Base-by-base conservation (phyloP, 2,329 filamentous ascomycete species). In the Penicillium sp. region DNA sequence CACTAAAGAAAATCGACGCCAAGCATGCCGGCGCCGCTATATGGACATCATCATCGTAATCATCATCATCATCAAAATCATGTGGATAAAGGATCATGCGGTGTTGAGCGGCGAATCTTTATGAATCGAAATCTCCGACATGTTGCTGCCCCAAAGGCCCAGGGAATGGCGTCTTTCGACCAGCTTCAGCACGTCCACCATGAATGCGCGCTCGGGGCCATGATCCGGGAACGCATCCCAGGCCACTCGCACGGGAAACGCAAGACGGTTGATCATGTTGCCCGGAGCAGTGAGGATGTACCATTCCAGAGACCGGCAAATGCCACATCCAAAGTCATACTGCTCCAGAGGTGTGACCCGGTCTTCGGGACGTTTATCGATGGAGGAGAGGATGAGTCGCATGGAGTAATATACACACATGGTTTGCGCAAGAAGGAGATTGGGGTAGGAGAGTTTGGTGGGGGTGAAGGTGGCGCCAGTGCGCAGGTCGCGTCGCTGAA, bases 261-360 rank as follows among this genome's bases (percentile, higher is more conserved):
- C 63, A 8, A 67, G 57, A 2, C 63, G 62, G 34, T 66, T 67
- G 33, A 67, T 66, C 63, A 67, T 65, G 36, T 65, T 66, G 1
- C 63, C 63, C 0, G 62, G 62, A 0, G 63, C 56, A 0, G 51
- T 63, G 3, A 59, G 44, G 7, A 67, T 59, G 38, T 66, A 67
- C 45, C 53, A 66, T 36, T 65, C 60, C 10, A 65, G 41, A 19
- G 57, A 57, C 15, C 63, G 62, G 33, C 59, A 64, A 36, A 67
- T 66, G 3, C 57, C 58, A 27, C 63, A 67, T 2, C 52, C 63
- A 7, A 66, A 40, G 4, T 51, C 52, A 19, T 67, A 67, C 36
- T 64, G 60, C 31, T 67, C 56, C 11, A 49, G 29, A 2, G 57
- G 54, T 0, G 54, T 52, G 7, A 65, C 53, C 1, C 58, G 48